Evolutionary conservation across 2,329 filamentous ascomycete species (phyloP).

Genomic region (Simplicillium aogashimaense): DNA sequence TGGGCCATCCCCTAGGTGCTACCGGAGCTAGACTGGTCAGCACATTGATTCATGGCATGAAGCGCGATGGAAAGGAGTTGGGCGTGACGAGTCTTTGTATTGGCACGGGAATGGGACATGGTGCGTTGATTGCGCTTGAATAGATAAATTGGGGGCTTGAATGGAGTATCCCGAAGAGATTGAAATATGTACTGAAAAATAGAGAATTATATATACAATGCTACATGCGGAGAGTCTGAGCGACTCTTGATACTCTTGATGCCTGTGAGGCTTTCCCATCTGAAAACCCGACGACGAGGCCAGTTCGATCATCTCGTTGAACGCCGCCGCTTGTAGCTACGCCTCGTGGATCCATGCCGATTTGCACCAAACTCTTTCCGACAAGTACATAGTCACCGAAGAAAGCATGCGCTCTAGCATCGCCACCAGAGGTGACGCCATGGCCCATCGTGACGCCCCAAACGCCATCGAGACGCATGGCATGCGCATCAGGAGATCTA

Average conservation of each 20-base stretch:
- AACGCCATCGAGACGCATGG: slow-evolving; percentile 32
- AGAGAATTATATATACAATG: no score
- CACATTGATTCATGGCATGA: slow-evolving; percentile 58
- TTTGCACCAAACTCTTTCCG: slow-evolving; percentile 22
- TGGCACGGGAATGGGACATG: slow-evolving; percentile 73
- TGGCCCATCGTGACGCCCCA: slow-evolving; percentile 52
- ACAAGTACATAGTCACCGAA: slow-evolving; percentile 41
- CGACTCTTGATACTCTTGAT: no score
- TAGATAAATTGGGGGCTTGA: slow-evolving; percentile 23
- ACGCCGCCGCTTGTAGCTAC: slow-evolving; percentile 34
- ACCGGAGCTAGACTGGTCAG: slow-evolving; percentile 76
- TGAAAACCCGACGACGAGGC: slow-evolving; percentile 25
- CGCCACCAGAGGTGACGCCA: slow-evolving; percentile 27
- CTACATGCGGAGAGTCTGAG: no score
- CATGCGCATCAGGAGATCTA: slow-evolving; percentile 33
- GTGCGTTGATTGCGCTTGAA: slow-evolving; percentile 49
- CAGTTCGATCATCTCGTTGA: slow-evolving; percentile 23
- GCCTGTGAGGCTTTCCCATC: not conserved
- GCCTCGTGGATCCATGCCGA: slow-evolving; percentile 26
- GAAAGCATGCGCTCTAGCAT: slow-evolving; percentile 39
- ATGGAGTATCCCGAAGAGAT: not conserved
- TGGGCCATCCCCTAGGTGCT: slow-evolving; percentile 84
- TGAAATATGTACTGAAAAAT: not conserved
- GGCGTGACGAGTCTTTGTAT: slow-evolving; percentile 90
- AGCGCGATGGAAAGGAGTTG: slow-evolving; percentile 60